These are phyloP conservation scores for Rosellinia necatrix DNA, from an alignment of 2,329 filamentous ascomycete species.

Conservation along the genomic window DNA sequence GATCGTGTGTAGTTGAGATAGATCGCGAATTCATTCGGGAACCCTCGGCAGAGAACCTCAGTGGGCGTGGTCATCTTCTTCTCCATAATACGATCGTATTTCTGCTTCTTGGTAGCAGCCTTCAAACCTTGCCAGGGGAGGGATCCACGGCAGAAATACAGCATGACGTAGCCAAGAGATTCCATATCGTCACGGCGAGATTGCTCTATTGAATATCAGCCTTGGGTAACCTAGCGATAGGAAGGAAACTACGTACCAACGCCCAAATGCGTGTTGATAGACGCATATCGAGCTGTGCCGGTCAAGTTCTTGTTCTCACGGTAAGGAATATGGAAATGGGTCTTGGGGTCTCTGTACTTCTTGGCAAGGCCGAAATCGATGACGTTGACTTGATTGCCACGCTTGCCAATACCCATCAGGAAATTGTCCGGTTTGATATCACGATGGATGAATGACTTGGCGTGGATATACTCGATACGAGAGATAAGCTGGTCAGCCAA, in stretches of 20 bases:
- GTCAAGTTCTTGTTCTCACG: slow-evolving; percentile 99
- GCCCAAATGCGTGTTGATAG: slow-evolving; percentile 97
- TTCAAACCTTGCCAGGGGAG: slow-evolving; percentile 98
- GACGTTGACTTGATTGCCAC: slow-evolving; percentile 98
- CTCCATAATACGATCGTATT: slow-evolving; percentile 99
- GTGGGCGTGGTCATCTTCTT: slow-evolving; percentile 99
- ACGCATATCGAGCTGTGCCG: slow-evolving; percentile 96
- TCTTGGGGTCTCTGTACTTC: slow-evolving; percentile 99
- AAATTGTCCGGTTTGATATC: slow-evolving; percentile 99
- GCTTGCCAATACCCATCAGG: slow-evolving; percentile 98
- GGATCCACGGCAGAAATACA: slow-evolving; percentile 99
- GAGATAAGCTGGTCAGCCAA: slow-evolving; percentile 98
- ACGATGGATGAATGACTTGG: slow-evolving; percentile 99
- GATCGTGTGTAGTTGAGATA: slow-evolving; percentile 99
- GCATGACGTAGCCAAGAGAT: slow-evolving; percentile 98
- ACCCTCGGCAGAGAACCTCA: slow-evolving; percentile 97
- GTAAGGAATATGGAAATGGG: slow-evolving; percentile 99
- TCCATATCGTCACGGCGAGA: slow-evolving; percentile 99
- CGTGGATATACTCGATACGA: slow-evolving; percentile 99
- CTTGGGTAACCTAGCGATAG: neutral
- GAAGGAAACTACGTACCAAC: slow-evolving; percentile 66
- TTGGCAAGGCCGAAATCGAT: slow-evolving; percentile 99
- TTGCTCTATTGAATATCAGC: slow-evolving; percentile 70
- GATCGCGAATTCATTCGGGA: slow-evolving; percentile 99
- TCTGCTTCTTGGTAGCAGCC: slow-evolving; percentile 99